Percentiles rank a stretch among this genome's conserved stretches.
These are phyloP conservation scores for Microdochium paspali DNA, from an alignment of 2,329 filamentous ascomycete genomes.

Conservation along the genomic window DNA sequence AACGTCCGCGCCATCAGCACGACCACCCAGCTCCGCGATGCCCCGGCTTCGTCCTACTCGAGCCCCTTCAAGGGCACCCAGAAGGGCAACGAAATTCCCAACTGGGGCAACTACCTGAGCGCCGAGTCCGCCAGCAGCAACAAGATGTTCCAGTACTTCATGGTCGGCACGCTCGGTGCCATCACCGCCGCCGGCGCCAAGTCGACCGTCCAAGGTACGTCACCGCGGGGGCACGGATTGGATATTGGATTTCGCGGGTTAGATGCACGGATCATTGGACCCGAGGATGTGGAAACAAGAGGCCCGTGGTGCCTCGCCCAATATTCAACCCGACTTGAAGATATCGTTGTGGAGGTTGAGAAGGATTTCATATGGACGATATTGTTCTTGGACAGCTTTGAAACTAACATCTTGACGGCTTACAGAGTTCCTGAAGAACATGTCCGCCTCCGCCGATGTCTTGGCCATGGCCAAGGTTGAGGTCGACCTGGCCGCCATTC, in stretches of 20 bases:
- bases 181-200: slow-evolving; percentile 90
- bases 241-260: background rate
- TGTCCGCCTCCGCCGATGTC: slow-evolving; percentile 98
- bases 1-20: slow-evolving; percentile 47
- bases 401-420: background rate
- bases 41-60: slow-evolving; percentile 38
- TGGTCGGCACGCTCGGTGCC: slow-evolving; percentile 92
- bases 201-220: slow-evolving; percentile 93
- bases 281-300: too few species aligned
- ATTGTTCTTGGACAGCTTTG: too few species aligned
- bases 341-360: too few species aligned
- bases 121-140: slow-evolving; percentile 60
- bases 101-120: slow-evolving; percentile 81
- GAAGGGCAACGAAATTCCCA: slow-evolving; percentile 65
- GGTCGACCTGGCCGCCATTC: slow-evolving; percentile 84
- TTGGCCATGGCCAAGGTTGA: slow-evolving; percentile 99
- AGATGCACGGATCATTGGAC: background rate
- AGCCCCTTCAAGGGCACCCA: slow-evolving; percentile 54
- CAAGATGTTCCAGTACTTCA: slow-evolving; percentile 93
- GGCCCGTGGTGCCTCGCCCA: too few species aligned
- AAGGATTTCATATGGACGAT: too few species aligned
- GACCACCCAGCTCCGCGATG: slow-evolving; percentile 36
- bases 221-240: slow-evolving; percentile 3
- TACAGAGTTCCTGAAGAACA: slow-evolving; percentile 98
- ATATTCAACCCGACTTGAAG: too few species aligned